A percentile compares a stretch with the other conserved stretches of the same genome.
Conservation (phyloP, 2,329 filamentous ascomycete species). For the Pleomassaria siparia region DNA sequence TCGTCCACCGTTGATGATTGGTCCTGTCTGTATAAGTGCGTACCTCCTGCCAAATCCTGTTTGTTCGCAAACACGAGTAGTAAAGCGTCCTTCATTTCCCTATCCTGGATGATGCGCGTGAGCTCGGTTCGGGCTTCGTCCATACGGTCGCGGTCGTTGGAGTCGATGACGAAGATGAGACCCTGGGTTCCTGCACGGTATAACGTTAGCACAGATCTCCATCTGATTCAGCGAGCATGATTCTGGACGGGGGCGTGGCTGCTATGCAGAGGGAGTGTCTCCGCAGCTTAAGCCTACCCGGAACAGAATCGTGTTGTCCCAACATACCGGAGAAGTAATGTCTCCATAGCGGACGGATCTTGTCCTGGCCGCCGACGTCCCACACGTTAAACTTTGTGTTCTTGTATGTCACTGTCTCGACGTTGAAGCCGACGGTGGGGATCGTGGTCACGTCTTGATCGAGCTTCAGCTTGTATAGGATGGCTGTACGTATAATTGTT, state of each 20-base stretch:
- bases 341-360: constrained; percentile 98
- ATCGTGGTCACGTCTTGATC: constrained; percentile 99
- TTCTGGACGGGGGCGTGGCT: background rate
- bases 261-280: background rate
- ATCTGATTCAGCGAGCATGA: background rate
- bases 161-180: constrained; percentile 99
- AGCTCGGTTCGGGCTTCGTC: constrained; percentile 96
- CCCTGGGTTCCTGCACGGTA: constrained; percentile 82
- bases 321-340: constrained; percentile 90
- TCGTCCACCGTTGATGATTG: background rate
- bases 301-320: constrained; percentile 21
- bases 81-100: constrained; percentile 96
- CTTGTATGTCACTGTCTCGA: constrained; percentile 99
- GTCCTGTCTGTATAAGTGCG: constrained; percentile 48
- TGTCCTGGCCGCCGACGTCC: constrained; percentile 99
- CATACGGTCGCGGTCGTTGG: constrained; percentile 97
- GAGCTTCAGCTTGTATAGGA: constrained; percentile 99
- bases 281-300: constrained; percentile 32
- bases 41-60: constrained; percentile 89
- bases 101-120: constrained; percentile 97
- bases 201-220: constrained; percentile 9
- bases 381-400: constrained; percentile 99
- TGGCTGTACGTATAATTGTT: constrained; percentile 54
- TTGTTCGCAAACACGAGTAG: constrained; percentile 99
- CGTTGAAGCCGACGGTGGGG: constrained; percentile 99